Conservation (phyloP, 192 early-diverging fungal genomes). For the Chytriomyces confervae region DNA sequence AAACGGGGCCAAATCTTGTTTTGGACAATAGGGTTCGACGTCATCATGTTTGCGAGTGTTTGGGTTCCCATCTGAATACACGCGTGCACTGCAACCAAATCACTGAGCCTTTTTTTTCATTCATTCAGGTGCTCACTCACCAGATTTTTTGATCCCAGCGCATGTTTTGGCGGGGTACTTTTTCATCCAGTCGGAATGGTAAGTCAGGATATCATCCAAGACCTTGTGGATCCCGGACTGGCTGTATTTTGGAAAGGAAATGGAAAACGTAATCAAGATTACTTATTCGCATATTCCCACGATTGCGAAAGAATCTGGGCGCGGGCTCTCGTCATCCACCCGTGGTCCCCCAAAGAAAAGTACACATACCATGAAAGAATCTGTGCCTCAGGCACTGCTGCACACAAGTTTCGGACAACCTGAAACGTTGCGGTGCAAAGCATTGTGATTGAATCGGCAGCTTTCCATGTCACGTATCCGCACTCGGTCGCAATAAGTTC, state of each 20-base stretch:
- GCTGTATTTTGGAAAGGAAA: conserved; percentile 19
- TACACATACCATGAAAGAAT: conserved; percentile 43
- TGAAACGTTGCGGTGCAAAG: conserved; percentile 45
- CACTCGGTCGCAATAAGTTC: background rate
- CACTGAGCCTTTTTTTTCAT: background rate
- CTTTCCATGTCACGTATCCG: conserved; percentile 17
- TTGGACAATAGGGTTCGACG: conserved; percentile 50
- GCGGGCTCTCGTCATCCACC: background rate
- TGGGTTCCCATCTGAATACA: conserved; percentile 55
- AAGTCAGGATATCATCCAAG: conserved; percentile 46
- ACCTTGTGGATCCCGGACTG: conserved; percentile 43
- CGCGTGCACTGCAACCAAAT: conserved; percentile 26
- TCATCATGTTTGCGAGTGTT: conserved; percentile 59
- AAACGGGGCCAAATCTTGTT: conserved; percentile 54
- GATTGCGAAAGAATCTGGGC: background rate
- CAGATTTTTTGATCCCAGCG: conserved; percentile 37
- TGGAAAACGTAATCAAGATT: background rate
- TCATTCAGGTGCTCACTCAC: conserved; percentile 5
- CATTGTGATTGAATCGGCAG: conserved; percentile 6
- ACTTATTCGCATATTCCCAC: background rate
- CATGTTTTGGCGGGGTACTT: conserved; percentile 38
- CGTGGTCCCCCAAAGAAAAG: background rate
- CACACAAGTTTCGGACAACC: conserved; percentile 52
- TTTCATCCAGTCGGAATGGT: conserved; percentile 48
- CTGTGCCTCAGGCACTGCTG: conserved; percentile 47